Evolutionary conservation across 495 filamentous ascomycete species (phyloP), one percentile per base, ranked within the genome.

Genomic region (Jackrogersella minutella): DNA sequence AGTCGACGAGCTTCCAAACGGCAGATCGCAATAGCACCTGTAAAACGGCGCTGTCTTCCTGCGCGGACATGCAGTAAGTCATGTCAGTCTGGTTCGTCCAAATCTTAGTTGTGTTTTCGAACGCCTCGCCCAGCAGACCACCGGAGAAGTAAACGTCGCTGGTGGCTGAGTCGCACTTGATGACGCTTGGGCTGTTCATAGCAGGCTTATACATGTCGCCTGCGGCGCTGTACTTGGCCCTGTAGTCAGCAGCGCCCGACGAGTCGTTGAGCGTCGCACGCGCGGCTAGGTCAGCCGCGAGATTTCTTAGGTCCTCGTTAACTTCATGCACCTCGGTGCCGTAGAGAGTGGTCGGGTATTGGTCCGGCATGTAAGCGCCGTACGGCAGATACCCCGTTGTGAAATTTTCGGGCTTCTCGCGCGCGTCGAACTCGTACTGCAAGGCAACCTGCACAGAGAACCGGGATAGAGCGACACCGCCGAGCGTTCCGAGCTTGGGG

Each of bases 321-420:
- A 92, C 74, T 72, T 92, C 90, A 74, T 90, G 88, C 22, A 92
- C 90, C 75, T 93, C 90, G 8, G 90, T 91, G 46, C 90, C 90
- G 75, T 92, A 92, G 71, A 90, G 81, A 49, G 61, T 80, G 43
- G 71, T 70, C 0, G 90, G 90, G 69, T 90, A 92, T 60, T 89
- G 70, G 46, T 80, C 69, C 1, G 89, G 86, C 24, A 31, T 47
- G 5, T 74, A 63, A 2, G 83, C 74, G 4, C 89, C 90, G 67
- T 85, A 84, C 0, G 88, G 81, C 19, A 92, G 76, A 66, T 92
- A 93, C 13, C 88, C 87, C 0, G 88, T 90, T 2, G 84, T 80
- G 62, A 82, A 90, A 75, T 88, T 88, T 10, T 61, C 69, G 2
- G 88, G 85, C 37, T 90, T 88, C 74, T 92, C 88, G 10, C 90